phyloP scores from a whole-genome alignment of 1,284 basidiomycete species.

The Leccinum subfulvum region DNA sequence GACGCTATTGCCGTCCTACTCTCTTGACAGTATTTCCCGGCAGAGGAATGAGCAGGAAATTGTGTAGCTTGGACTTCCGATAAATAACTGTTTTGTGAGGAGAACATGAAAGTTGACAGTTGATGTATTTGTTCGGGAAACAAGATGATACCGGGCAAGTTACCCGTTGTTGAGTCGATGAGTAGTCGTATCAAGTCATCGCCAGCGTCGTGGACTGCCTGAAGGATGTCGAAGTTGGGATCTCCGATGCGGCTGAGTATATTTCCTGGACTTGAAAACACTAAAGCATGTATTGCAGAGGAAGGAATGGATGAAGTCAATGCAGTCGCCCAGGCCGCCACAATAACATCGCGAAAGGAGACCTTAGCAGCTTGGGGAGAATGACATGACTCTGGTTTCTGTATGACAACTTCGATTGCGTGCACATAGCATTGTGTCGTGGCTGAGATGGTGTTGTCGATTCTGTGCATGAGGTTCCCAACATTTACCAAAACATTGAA shows the following conservation, averaged over 20 bases:
- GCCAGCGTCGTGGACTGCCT: slow-evolving; percentile 35
- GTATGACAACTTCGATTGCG: slow-evolving; percentile 38
- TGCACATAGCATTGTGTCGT: slow-evolving; percentile 37
- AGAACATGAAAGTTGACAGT: slow-evolving; percentile 38
- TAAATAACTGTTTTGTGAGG: slow-evolving; percentile 35
- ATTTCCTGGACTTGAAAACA: slow-evolving; percentile 19
- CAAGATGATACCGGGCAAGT: slow-evolving; percentile 45
- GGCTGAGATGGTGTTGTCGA: slow-evolving; percentile 30
- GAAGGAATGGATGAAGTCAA: slow-evolving; percentile 18
- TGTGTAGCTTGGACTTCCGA: slow-evolving; percentile 36
- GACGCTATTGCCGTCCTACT: slow-evolving; percentile 48
- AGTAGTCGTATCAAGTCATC: slow-evolving; percentile 34
- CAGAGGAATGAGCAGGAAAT: slow-evolving; percentile 22
- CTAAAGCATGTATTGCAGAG: slow-evolving; percentile 19
- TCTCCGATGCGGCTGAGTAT: slow-evolving; percentile 27
- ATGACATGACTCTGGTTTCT: slow-evolving; percentile 24
- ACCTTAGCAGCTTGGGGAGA: slow-evolving; percentile 20
- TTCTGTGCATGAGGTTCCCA: slow-evolving; percentile 37
- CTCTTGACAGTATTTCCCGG: slow-evolving; percentile 23
- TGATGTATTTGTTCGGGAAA: slow-evolving; percentile 42
- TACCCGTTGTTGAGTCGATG: slow-evolving; percentile 34
- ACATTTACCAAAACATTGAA: slow-evolving; percentile 37
- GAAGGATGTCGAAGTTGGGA: slow-evolving; percentile 34
- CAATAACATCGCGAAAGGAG: slow-evolving; percentile 36
- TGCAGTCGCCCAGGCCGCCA: slow-evolving; percentile 36